These are phyloP conservation scores for Camillea tinctor DNA, from an alignment of 2,329 filamentous ascomycete species.

Conservation along the genomic window DNA sequence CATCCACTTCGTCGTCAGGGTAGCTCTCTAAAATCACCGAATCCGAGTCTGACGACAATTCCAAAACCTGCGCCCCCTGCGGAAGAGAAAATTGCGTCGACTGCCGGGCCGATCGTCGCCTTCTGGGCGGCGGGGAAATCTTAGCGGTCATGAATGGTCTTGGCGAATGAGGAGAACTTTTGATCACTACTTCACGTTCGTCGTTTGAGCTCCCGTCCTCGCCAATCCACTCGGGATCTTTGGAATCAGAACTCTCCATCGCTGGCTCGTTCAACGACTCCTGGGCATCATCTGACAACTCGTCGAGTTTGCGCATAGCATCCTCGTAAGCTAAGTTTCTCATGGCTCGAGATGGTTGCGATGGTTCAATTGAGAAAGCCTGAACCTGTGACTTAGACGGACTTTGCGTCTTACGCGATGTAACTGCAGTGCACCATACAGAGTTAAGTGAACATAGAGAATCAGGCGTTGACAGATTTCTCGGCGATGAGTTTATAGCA, in stretches of 20 bases:
- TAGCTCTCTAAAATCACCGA: slow-evolving; percentile 35
- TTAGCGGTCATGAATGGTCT: slow-evolving; percentile 1
- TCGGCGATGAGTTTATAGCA: slow-evolving; percentile 1
- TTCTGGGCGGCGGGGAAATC: slow-evolving; percentile 28
- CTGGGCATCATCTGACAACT: slow-evolving; percentile 24
- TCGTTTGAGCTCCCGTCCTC: slow-evolving; percentile 3
- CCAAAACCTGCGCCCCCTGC: slow-evolving; percentile 37
- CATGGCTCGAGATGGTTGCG: slow-evolving; percentile 17
- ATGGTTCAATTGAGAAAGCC: slow-evolving; percentile 28
- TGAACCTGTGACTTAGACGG: slow-evolving; percentile 30
- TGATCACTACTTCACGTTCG: neutral
- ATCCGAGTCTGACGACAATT: slow-evolving; percentile 36
- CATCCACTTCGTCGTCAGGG: slow-evolving; percentile 40
- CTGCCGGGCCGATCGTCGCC: slow-evolving; percentile 5
- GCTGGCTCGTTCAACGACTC: slow-evolving; percentile 16
- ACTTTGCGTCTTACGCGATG: slow-evolving; percentile 38
- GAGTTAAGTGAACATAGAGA: slow-evolving; percentile 31
- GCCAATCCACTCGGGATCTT: neutral
- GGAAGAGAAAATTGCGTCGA: slow-evolving; percentile 32
- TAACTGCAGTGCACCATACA: slow-evolving; percentile 41
- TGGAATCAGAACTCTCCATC: slow-evolving; percentile 7
- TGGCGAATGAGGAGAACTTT: slow-evolving; percentile 8
- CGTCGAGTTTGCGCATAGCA: slow-evolving; percentile 43
- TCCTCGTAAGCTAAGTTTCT: slow-evolving; percentile 42
- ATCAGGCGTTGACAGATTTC: slow-evolving; percentile 15